Percentiles rank a stretch among this genome's conserved stretches.
These are phyloP conservation scores for Hyphodiscus hymeniophilus DNA, from an alignment of 495 filamentous ascomycete genomes.

Conservation along the genomic window DNA sequence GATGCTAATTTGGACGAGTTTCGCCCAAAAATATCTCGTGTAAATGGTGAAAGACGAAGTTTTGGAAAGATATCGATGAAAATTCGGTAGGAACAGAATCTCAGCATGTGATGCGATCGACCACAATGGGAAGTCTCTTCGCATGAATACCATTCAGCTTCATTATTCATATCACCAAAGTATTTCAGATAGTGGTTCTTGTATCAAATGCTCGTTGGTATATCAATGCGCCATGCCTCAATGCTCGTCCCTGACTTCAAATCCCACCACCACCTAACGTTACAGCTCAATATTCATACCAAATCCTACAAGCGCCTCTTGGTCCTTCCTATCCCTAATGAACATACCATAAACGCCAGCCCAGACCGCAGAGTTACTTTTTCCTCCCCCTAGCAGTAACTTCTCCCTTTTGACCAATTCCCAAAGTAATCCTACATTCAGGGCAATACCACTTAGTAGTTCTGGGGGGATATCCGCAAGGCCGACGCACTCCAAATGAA, in stretches of 20 bases:
- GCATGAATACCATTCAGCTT: no score
- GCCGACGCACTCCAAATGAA: slow-evolving; percentile 85
- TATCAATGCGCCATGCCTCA: no score
- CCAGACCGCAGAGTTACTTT: slow-evolving; percentile 17
- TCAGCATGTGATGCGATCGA: no score
- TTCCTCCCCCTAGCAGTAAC: slow-evolving; percentile 44
- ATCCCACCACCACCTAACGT: not conserved
- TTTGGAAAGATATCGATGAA: no score
- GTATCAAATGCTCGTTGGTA: no score
- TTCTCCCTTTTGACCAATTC: slow-evolving; percentile 50
- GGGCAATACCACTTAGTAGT: slow-evolving; percentile 95
- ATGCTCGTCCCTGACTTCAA: not conserved
- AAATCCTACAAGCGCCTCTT: not conserved
- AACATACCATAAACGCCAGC: not conserved
- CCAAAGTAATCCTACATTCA: slow-evolving; percentile 63
- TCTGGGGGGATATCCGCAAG: slow-evolving; percentile 63
- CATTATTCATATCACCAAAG: no score
- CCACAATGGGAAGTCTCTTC: no score
- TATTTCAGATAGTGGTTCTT: no score
- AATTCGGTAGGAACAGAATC: no score
- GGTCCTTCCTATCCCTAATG: not conserved
- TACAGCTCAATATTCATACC: not conserved
- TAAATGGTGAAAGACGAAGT: no score
- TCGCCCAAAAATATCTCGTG: no score
- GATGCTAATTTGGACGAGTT: no score